Conservation (phyloP, 208 protist species). For the Acanthamoeba royreba region DNA sequence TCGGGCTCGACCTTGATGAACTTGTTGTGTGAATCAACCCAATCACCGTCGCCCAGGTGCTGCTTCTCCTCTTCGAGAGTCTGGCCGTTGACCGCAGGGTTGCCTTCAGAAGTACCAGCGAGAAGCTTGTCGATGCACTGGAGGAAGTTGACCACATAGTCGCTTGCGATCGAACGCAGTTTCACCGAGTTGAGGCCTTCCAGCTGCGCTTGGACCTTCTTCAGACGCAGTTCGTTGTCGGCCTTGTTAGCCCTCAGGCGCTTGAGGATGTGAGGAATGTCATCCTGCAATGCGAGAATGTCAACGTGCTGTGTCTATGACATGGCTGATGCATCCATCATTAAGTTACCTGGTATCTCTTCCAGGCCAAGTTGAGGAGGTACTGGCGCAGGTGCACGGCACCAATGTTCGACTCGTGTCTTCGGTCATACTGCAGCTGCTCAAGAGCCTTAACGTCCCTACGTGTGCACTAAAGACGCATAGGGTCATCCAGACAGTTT, state of each 20-base stretch:
- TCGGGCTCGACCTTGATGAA: not conserved
- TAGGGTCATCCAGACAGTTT: not conserved
- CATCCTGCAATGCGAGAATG: too few relatives aligned
- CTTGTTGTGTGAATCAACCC: not conserved
- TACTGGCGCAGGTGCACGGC: conserved; percentile 42
- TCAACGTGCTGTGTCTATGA: too few relatives aligned
- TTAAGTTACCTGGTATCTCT: conserved; percentile 65
- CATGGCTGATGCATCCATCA: too few relatives aligned
- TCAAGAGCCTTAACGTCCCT: conserved; percentile 52
- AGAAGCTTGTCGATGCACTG: conserved; percentile 65
- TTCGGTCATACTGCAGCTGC: conserved; percentile 64
- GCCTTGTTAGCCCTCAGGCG: too few relatives aligned
- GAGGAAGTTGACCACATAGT: conserved; percentile 67
- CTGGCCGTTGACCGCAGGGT: conserved; percentile 70
- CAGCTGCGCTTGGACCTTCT: not conserved
- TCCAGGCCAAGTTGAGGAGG: conserved; percentile 51
- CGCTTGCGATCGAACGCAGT: conserved; percentile 53
- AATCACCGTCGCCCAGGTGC: not conserved
- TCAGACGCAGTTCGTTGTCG: too few relatives aligned
- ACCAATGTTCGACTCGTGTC: conserved; percentile 55
- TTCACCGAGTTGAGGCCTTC: conserved; percentile 23
- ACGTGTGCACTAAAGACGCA: not conserved
- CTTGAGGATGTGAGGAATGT: conserved; percentile 63
- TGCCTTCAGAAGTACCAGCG: conserved; percentile 63
- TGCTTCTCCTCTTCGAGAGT: conserved; percentile 72